Percentiles rank a stretch among this genome's conserved stretches.
These are phyloP conservation scores for Keqinozyma sinolaborantium DNA, from an alignment of 1,139 yeast genomes.

Conservation along the genomic window DNA sequence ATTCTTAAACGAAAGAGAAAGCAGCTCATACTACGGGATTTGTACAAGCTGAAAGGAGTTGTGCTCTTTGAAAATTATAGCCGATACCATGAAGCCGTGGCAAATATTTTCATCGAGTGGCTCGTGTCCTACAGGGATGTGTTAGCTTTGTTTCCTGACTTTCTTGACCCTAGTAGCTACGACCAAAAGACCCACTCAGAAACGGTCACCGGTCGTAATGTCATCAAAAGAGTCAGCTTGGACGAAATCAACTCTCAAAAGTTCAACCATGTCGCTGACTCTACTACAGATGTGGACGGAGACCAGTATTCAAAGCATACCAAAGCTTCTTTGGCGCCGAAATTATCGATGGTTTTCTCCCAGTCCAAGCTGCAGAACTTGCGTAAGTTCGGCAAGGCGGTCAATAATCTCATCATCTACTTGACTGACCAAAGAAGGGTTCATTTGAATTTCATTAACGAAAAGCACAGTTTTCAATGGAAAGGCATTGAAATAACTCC, in stretches of 20 bases:
- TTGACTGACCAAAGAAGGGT: conserved; percentile 54
- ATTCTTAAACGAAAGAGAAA: conserved; percentile 24
- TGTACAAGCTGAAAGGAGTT: conserved; percentile 29
- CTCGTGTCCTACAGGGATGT: conserved; percentile 32
- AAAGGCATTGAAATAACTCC: conserved; percentile 41
- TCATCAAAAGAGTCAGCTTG: conserved; percentile 23
- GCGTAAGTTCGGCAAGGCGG: conserved; percentile 37
- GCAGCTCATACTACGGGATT: conserved; percentile 27
- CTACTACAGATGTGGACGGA: conserved; percentile 25
- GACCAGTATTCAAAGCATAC: conserved; percentile 4
- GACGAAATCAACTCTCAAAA: conserved; percentile 21
- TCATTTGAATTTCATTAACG: conserved; percentile 33
- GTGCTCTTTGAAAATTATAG: conserved; percentile 32
- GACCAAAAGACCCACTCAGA: conserved; percentile 2
- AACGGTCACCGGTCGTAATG: conserved; percentile 18
- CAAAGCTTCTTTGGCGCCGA: conserved; percentile 5
- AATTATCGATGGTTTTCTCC: conserved; percentile 7
- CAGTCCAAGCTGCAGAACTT: conserved; percentile 19
- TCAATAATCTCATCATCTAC: conserved; percentile 52
- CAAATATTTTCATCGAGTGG: conserved; percentile 44
- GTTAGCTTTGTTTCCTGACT: conserved; percentile 37
- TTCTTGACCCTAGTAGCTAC: conserved; percentile 26
- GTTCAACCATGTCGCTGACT: conserved; percentile 14
- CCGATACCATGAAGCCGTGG: conserved; percentile 39
- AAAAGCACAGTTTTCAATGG: conserved; percentile 37